Conservation (phyloP, 2,329 filamentous ascomycete genomes). For the Aulographum hederae region DNA sequence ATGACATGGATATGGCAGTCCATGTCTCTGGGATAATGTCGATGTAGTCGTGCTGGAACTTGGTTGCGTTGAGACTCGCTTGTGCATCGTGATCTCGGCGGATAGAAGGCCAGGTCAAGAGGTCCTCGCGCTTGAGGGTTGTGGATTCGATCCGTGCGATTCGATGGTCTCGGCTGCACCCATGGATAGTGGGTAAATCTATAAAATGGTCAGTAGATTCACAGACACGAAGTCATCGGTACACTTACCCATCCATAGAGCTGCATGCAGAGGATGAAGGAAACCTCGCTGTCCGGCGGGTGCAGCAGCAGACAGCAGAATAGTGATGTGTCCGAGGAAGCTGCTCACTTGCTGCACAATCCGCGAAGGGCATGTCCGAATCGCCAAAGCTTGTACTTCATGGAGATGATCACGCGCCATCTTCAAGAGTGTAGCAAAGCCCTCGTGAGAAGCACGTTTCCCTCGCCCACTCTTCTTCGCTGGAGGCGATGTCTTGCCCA, state of each 20-base stretch:
- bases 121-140: neutral
- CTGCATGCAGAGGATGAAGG: too few species aligned
- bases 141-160: neutral
- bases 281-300: too few species aligned
- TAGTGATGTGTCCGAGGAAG: neutral
- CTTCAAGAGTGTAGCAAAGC: neutral
- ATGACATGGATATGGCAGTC: constrained; percentile 69
- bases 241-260: too few species aligned
- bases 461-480: constrained; percentile 2
- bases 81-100: neutral
- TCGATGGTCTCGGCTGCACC: too few species aligned
- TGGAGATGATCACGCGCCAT: neutral
- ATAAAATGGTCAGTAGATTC: neutral
- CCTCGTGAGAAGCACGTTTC: neutral
- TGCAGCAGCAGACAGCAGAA: neutral
- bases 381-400: neutral
- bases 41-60: constrained; percentile 64
- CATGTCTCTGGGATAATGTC: constrained; percentile 70
- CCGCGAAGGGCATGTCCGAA: neutral
- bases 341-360: neutral
- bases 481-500: neutral
- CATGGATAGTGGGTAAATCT: neutral
- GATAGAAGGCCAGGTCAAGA: neutral
- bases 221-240: neutral
- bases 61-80: constrained; percentile 7